phyloP scores from a whole-genome alignment of 2,329 filamentous ascomycete genomes.

The Talaromyces marneffei region DNA sequence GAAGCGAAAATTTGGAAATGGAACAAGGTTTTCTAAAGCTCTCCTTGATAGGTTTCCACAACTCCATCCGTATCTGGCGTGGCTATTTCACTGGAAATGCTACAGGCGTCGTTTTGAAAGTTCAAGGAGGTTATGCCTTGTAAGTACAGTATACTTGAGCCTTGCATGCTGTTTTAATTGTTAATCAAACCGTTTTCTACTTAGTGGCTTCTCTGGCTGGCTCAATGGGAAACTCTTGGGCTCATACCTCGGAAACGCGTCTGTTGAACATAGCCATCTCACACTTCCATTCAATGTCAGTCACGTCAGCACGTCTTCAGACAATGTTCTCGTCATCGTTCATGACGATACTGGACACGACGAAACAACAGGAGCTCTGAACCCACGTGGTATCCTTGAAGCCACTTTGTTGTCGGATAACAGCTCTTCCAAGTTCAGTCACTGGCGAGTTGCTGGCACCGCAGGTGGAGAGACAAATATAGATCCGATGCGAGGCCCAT shows the following conservation, averaged over 20 bases:
- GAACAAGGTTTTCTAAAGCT: background rate
- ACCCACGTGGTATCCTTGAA: slow-evolving; percentile 51
- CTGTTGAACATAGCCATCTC: slow-evolving; percentile 45
- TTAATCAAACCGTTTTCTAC: background rate
- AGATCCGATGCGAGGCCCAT: slow-evolving; percentile 48
- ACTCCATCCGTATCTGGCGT: slow-evolving; percentile 62
- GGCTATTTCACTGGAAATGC: slow-evolving; percentile 63
- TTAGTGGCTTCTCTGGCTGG: slow-evolving; percentile 61
- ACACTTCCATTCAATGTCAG: slow-evolving; percentile 55
- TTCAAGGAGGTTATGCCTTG: slow-evolving; percentile 56
- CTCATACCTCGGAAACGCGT: slow-evolving; percentile 55
- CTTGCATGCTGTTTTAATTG: background rate
- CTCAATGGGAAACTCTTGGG: slow-evolving; percentile 59
- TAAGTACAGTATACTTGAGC: background rate
- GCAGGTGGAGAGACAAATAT: slow-evolving; percentile 50
- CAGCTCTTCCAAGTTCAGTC: slow-evolving; percentile 21
- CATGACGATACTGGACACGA: slow-evolving; percentile 69
- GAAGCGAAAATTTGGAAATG: background rate
- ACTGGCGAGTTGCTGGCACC: slow-evolving; percentile 56
- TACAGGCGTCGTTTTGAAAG: slow-evolving; percentile 52
- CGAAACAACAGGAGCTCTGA: slow-evolving; percentile 57
- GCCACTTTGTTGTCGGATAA: slow-evolving; percentile 35
- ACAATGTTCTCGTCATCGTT: slow-evolving; percentile 59
- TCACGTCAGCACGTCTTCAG: slow-evolving; percentile 40
- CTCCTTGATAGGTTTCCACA: slow-evolving; percentile 56